Evolutionary conservation across 2,329 filamentous ascomycete species (phyloP).

Genomic region (Fusarium penzigii): DNA sequence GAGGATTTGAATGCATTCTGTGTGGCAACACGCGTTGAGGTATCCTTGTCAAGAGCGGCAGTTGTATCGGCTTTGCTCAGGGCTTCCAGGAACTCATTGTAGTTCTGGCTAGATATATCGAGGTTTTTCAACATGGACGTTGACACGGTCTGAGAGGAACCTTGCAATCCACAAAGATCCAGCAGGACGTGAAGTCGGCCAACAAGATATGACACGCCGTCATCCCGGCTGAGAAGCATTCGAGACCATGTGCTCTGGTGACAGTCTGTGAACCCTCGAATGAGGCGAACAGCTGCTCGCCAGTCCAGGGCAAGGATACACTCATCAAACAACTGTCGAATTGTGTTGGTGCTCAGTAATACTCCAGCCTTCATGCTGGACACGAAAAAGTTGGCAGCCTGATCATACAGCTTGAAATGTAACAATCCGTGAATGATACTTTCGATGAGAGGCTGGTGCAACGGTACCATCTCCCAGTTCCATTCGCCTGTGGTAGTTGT

Average conservation of each 20-base stretch:
- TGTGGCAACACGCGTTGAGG: background rate
- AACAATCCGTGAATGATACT: slow-evolving; percentile 50
- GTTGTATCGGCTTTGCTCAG: slow-evolving; percentile 17
- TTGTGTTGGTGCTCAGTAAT: slow-evolving; percentile 31
- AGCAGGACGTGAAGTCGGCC: slow-evolving; percentile 38
- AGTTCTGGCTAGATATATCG: slow-evolving; percentile 23
- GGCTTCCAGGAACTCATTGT: slow-evolving; percentile 25
- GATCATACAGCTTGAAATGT: slow-evolving; percentile 45
- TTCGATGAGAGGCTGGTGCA: slow-evolving; percentile 44
- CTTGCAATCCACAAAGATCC: slow-evolving; percentile 37
- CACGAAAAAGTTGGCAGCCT: slow-evolving; percentile 46
- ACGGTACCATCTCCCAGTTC: slow-evolving; percentile 41
- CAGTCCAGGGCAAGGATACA: slow-evolving; percentile 45
- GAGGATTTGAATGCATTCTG: slow-evolving; percentile 2
- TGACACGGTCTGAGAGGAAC: slow-evolving; percentile 2
- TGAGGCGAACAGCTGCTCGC: slow-evolving; percentile 34
- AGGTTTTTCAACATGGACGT: slow-evolving; percentile 26
- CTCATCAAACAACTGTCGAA: slow-evolving; percentile 43
- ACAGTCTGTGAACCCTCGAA: slow-evolving; percentile 30
- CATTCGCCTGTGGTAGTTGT: slow-evolving; percentile 34
- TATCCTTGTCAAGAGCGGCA: slow-evolving; percentile 5
- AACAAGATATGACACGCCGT: slow-evolving; percentile 28
- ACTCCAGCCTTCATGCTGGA: slow-evolving; percentile 40
- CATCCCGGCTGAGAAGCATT: slow-evolving; percentile 25
- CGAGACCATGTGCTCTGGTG: slow-evolving; percentile 26